Base-by-base conservation (phyloP, 2,329 filamentous ascomycete genomes). In the Didymella keratinophila region DNA sequence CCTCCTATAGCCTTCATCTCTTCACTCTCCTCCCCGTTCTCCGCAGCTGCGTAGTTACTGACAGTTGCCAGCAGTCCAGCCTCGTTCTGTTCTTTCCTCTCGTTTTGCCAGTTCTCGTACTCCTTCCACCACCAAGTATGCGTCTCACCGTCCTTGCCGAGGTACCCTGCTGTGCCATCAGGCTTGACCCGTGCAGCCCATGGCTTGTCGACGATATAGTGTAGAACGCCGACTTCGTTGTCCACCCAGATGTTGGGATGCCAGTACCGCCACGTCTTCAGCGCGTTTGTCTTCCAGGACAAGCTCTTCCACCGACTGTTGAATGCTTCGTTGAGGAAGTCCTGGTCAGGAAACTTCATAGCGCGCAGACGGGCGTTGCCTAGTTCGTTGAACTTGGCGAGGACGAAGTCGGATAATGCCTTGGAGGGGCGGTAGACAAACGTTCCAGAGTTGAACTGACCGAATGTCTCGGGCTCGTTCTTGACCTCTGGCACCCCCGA, bases 201-300 rank as follows among this genome's bases (percentile, higher is more conserved):
- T 14, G 83, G 83, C 71, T 85, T 85, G 62, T 85, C 82, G 7
- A 84, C 82, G 54, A 85, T 83, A 53, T 84, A 85, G 63, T 85
- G 83, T 48, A 84, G 56, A 8, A 79, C 79, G 0, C 78, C 73
- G 4, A 85, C 79, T 27, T 80, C 76, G 2, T 78, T 77, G 58
- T 84, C 82, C 4, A 75, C 71, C 83, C 83, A 85, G 21, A 84
- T 79, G 34, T 79, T 77, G 5, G 71, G 54, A 63, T 85, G 83
- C 80, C 82, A 83, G 66, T 84, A 84, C 32, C 79, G 71, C 78
- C 81, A 82, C 11, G 82, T 85, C 70, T 84, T 85, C 10, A 85
- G 70, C 2, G 82, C 83, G 62, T 85, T 85, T 45, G 78, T 82
- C 49, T 80, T 79, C 82, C 82, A 85, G 1, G 76, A 76, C 9